Percentiles rank a stretch among this genome's conserved stretches.
These are phyloP conservation scores for Xylaria sp. DNA, from an alignment of 2,329 filamentous ascomycete species.

Conservation along the genomic window DNA sequence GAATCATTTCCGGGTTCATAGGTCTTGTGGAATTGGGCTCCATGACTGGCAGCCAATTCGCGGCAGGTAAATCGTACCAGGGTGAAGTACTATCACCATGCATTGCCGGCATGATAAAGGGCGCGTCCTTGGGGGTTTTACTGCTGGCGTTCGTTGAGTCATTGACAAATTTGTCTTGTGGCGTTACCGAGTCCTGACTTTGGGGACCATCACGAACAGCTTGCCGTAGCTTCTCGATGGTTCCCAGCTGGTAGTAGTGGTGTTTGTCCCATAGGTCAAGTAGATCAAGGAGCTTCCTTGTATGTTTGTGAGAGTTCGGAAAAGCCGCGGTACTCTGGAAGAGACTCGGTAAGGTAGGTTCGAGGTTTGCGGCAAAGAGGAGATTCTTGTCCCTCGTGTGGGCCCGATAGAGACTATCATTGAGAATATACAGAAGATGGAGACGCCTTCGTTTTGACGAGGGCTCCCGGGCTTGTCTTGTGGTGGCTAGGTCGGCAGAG, in stretches of 20 bases:
- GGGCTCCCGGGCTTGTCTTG: constrained; percentile 48
- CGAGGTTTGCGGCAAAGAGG: constrained; percentile 61
- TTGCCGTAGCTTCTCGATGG: constrained; percentile 64
- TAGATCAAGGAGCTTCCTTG: constrained; percentile 67
- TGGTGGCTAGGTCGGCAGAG: constrained; percentile 39
- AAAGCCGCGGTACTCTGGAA: constrained; percentile 62
- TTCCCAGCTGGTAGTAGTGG: constrained; percentile 61
- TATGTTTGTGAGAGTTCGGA: constrained; percentile 67
- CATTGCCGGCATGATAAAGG: constrained; percentile 74
- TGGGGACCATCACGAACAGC: constrained; percentile 53
- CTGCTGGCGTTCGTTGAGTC: constrained; percentile 29
- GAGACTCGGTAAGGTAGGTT: constrained; percentile 67
- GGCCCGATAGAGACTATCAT: constrained; percentile 76
- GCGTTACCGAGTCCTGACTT: constrained; percentile 27
- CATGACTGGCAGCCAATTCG: constrained; percentile 79
- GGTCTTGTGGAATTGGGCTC: constrained; percentile 76
- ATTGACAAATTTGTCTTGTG: constrained; percentile 33
- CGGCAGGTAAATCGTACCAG: constrained; percentile 84
- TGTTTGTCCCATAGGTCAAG: constrained; percentile 74
- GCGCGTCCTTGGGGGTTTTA: constrained; percentile 60
- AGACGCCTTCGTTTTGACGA: constrained; percentile 73
- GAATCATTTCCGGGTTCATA: constrained; percentile 73
- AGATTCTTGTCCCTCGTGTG: constrained; percentile 57
- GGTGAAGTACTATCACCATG: constrained; percentile 77
- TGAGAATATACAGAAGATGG: constrained; percentile 78